Evolutionary conservation across 805 yeast species (phyloP).

Genomic region (Yamadazyma paraphyllophila): DNA sequence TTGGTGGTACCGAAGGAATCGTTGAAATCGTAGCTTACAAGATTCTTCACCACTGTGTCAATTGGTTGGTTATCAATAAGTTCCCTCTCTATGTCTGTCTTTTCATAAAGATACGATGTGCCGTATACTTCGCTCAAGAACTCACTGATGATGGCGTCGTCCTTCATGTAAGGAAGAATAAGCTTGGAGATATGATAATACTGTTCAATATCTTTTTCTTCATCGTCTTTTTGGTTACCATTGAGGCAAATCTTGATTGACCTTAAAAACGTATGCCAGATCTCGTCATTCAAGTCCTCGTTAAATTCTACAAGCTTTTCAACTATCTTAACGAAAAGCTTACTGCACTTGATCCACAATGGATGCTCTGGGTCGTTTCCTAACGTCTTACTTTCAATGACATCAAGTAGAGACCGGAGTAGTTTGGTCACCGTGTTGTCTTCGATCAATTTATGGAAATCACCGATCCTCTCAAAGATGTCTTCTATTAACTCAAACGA

Average conservation of each 20-base stretch:
- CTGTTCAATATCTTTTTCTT: conserved; percentile 44
- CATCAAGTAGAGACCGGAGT: conserved; percentile 50
- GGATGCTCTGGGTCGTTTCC: conserved; percentile 29
- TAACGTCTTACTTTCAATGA: conserved; percentile 43
- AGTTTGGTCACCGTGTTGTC: conserved; percentile 48
- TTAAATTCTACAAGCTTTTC: conserved; percentile 19
- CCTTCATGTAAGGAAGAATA: conserved; percentile 9
- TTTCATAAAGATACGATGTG: conserved; percentile 57
- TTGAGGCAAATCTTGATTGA: conserved; percentile 42
- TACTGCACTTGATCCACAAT: conserved; percentile 57
- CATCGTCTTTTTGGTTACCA: conserved; percentile 27
- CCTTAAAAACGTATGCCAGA: conserved; percentile 44
- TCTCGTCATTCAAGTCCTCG: conserved; percentile 16
- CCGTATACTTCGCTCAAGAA: conserved; percentile 53
- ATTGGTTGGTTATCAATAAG: conserved; percentile 27
- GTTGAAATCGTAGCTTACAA: conserved; percentile 43
- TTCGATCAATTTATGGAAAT: conserved; percentile 35
- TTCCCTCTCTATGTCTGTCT: conserved; percentile 50
- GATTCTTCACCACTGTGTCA: conserved; percentile 32
- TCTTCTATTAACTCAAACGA: conserved; percentile 42
- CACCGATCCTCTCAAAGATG: conserved; percentile 30
- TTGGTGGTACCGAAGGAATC: conserved; percentile 64
- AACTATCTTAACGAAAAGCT: conserved; percentile 37
- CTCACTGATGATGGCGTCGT: conserved; percentile 32
- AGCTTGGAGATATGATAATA: conserved; percentile 22